Evolutionary conservation across 257 asterid species (phyloP).

Genomic region (Nicotiana otophora): DNA sequence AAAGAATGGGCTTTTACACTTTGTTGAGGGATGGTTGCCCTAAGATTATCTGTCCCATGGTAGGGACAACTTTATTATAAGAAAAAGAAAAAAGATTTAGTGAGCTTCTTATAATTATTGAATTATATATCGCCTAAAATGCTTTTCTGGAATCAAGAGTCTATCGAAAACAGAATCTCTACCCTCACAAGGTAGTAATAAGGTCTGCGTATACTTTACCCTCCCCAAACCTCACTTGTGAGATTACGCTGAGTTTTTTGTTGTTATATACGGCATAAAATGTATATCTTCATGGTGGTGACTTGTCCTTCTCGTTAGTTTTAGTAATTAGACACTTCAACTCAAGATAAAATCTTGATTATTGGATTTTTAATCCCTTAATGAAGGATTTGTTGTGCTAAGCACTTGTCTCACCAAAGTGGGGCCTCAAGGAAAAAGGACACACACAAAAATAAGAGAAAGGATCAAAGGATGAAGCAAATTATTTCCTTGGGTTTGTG

Average conservation of each 20-base stretch:
- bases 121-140: no score
- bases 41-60: neutral
- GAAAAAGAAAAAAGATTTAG: neutral
- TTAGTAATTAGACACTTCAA: conserved; percentile 16
- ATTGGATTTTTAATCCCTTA: neutral
- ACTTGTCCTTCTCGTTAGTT: conserved; percentile 26
- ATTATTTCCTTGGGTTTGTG: neutral
- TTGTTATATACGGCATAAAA: neutral
- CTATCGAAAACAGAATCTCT: no score
- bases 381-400: conserved; percentile 12
- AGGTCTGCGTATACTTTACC: no score
- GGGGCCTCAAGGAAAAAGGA: neutral
- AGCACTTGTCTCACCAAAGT: conserved; percentile 13
- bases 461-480: neutral
- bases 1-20: conserved; percentile 23
- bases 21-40: conserved; percentile 26
- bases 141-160: no score
- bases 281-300: conserved; percentile 20
- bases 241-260: no score
- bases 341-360: neutral
- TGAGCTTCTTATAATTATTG: no score
- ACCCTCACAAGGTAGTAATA: no score
- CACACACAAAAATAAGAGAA: neutral
- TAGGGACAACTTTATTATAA: conserved; percentile 15
- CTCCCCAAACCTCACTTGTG: no score